phyloP scores from a whole-genome alignment of 2,329 filamentous ascomycete species.

The Tympanopsis confertula region DNA sequence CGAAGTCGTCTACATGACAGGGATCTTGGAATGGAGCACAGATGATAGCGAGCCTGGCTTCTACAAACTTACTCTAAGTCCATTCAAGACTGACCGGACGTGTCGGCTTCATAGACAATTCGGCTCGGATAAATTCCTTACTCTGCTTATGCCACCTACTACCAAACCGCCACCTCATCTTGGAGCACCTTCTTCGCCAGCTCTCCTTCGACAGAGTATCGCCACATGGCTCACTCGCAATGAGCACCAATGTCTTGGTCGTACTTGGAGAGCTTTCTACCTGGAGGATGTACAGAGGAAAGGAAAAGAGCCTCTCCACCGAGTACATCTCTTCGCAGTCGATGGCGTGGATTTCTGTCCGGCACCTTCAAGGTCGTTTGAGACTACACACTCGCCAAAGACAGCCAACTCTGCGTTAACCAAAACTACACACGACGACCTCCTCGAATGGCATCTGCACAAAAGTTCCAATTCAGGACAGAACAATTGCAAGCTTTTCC shows the following conservation, averaged over 20 bases:
- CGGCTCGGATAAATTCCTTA: conserved; percentile 30
- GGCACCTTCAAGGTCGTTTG: conserved; percentile 8
- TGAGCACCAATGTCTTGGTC: conserved; percentile 23
- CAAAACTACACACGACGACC: conserved; percentile 19
- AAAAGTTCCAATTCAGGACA: conserved; percentile 18
- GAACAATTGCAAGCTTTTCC: conserved; percentile 29
- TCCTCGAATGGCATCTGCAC: conserved; percentile 33
- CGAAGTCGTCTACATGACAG: conserved; percentile 23
- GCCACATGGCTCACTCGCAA: conserved; percentile 23
- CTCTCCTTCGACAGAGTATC: conserved; percentile 18
- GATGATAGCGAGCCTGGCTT: conserved; percentile 15
- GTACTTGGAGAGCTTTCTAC: conserved; percentile 29
- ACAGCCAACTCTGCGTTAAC: conserved; percentile 13
- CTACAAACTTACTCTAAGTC: conserved; percentile 23
- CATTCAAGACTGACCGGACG: conserved; percentile 24
- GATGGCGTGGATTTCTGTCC: conserved; percentile 23
- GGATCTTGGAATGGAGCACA: conserved; percentile 22
- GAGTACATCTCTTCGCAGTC: conserved; percentile 27
- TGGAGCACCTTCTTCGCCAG: conserved; percentile 8
- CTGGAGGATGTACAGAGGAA: conserved; percentile 23
- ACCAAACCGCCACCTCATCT: conserved; percentile 13
- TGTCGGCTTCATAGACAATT: conserved; percentile 31
- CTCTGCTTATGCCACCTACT: conserved; percentile 20
- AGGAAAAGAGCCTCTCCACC: conserved; percentile 17
- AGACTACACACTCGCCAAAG: background rate